Evolutionary conservation across 306 rosid genomes (phyloP).

Genomic region (Purshia tridentata): DNA sequence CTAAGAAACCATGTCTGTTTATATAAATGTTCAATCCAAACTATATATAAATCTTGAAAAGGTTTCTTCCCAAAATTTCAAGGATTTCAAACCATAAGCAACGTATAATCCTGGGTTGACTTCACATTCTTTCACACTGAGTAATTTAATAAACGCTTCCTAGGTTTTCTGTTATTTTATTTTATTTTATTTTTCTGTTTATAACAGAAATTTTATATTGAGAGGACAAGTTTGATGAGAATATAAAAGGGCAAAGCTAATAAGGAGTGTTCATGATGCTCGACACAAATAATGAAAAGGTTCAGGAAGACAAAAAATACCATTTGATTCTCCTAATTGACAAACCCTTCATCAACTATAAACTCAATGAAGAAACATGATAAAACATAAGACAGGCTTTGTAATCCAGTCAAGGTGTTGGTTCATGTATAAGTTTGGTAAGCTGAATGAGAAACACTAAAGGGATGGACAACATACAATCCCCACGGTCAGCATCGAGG

Average conservation of each 20-base stretch:
- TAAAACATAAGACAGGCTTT: neutral
- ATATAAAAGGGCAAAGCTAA: neutral
- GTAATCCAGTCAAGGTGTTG: slow-evolving; percentile 2
- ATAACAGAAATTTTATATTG: neutral
- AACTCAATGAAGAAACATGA: neutral
- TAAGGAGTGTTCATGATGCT: neutral
- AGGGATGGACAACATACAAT: neutral
- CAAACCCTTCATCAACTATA: neutral
- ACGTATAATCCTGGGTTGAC: neutral
- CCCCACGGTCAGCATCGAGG: neutral
- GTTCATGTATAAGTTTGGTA: neutral
- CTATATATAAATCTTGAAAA: neutral
- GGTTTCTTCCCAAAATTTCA: neutral
- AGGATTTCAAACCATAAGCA: neutral
- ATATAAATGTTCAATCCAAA: no score
- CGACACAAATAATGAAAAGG: neutral
- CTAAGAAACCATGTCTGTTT: no score
- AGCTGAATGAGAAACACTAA: slow-evolving; percentile 1
- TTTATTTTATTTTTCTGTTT: neutral
- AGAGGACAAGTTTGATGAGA: neutral
- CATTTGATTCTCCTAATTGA: neutral
- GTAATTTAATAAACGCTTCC: neutral
- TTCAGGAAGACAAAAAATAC: neutral
- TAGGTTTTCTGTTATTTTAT: neutral
- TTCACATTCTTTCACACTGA: neutral